Base-by-base conservation (phyloP, 2,329 filamentous ascomycete species). In the Colletotrichum chlorophyti region DNA sequence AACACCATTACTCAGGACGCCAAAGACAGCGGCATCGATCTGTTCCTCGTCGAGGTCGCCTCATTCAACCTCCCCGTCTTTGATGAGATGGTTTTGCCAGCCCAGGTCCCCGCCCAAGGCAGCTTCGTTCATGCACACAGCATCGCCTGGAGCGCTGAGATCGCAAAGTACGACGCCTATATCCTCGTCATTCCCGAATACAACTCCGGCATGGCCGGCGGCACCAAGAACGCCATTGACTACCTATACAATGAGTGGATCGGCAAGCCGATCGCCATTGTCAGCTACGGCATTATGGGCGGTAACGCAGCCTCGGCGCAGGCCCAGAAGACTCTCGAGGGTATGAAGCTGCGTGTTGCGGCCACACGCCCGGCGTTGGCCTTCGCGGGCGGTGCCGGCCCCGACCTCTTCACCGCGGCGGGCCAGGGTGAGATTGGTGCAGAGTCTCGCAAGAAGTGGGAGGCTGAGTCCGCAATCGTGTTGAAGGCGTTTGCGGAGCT, bases 161-260 rank as follows among this genome's bases (percentile, higher is more conserved):
- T 83, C 34, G 62, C 67, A n/a, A 67, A 68, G 23, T 73, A 79
- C 67, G 75, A 79, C 29, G 54, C 31, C 7, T 58, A 58, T 42
- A 24, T 84, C 29, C 70, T 83, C 43, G 75, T 83, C 38, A 74
- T 77, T n/a, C 76, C 79, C 2, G 77, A 83, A 67, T 87, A 87
- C 66, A 87, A 88, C 72, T 80, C 72, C 66, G 78, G 81, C 21
- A 70, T 85, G 6, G 73, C 84, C 0, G 83, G 79, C 0, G 76
- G 73, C 6, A 70, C 83, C 45, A 88, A 88, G 73, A 88, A 87
- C 65, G 84, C 85, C 6, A 77, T 88, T 53, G 85, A 88, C 66
- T 87, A 84, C 65, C 74, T 88, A 1, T 79, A 76, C 63, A 71
- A 86, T 64, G 84, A 86, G 65, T 86, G 83, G 81, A 76, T 69